Percentiles rank a stretch among this genome's conserved stretches.
Conservation (phyloP, 2,329 filamentous ascomycete genomes). For the Didymosphaeria variabile region DNA sequence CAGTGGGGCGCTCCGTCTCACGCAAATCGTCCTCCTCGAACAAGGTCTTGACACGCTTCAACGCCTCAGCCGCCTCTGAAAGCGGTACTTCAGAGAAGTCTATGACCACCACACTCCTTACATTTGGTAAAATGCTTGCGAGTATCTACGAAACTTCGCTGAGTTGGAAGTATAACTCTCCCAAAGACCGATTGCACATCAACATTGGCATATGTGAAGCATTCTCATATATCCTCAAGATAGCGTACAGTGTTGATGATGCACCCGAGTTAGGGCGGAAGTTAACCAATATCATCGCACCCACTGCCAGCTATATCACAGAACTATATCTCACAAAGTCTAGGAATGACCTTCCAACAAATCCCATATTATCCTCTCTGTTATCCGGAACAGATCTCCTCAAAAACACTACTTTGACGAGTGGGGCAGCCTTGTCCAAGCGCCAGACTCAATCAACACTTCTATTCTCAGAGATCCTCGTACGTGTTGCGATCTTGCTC, state of each 20-base stretch:
- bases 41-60: conserved; percentile 61
- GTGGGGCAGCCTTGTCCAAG: conserved; percentile 55
- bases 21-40: conserved; percentile 65
- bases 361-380: conserved; percentile 77
- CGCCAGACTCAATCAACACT: conserved; percentile 72
- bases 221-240: conserved; percentile 75
- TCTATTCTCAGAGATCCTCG: conserved; percentile 71
- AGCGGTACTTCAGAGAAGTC: conserved; percentile 81
- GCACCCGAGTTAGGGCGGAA: conserved; percentile 57
- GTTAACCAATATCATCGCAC: conserved; percentile 71
- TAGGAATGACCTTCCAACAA: conserved; percentile 75
- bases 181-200: conserved; percentile 74
- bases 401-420: conserved; percentile 57
- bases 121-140: conserved; percentile 77
- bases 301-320: conserved; percentile 78
- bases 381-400: conserved; percentile 58
- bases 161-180: conserved; percentile 81
- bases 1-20: conserved; percentile 73
- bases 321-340: conserved; percentile 78
- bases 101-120: conserved; percentile 74
- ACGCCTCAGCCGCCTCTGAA: conserved; percentile 61
- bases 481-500: conserved; percentile 74
- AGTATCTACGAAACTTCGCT: conserved; percentile 87
- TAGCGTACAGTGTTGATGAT: conserved; percentile 79
- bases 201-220: conserved; percentile 72